Evolutionary conservation across 805 yeast genomes (phyloP).

Genomic region (Starmerella powellii): DNA sequence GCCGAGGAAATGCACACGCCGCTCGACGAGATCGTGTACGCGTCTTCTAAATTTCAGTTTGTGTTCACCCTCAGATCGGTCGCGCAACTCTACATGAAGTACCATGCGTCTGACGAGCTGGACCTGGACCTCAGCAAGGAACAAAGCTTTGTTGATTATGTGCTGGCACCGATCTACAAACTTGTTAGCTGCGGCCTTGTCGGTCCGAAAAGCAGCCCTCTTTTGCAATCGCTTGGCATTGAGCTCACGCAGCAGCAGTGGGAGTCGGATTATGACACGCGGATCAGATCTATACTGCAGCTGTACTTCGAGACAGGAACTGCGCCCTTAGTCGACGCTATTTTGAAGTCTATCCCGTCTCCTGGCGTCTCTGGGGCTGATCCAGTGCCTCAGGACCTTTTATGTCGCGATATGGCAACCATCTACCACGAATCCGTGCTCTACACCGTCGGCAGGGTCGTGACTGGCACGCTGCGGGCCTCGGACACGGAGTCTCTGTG

Average conservation of each 20-base stretch:
- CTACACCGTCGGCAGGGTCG: too few species aligned
- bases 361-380: too few species aligned
- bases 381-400: too few species aligned
- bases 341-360: too few species aligned
- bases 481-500: too few species aligned
- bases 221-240: constrained; percentile 39
- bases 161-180: constrained; percentile 73
- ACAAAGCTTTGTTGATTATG: constrained; percentile 41
- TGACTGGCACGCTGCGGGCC: too few species aligned
- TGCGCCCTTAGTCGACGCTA: constrained; percentile 1
- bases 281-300: constrained; percentile 3
- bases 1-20: constrained; percentile 36
- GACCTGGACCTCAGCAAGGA: not conserved
- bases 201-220: constrained; percentile 33
- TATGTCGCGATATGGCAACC: too few species aligned
- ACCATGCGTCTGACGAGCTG: constrained; percentile 26
- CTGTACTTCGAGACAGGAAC: constrained; percentile 9
- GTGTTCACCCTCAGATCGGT: constrained; percentile 60
- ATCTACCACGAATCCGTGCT: too few species aligned
- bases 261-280: constrained; percentile 1
- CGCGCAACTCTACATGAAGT: constrained; percentile 37
- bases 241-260: constrained; percentile 1
- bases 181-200: constrained; percentile 50
- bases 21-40: constrained; percentile 62
- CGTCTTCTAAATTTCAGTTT: constrained; percentile 51